Percentiles rank a stretch among this genome's conserved stretches.
phyloP scores from a whole-genome alignment of 1,139 yeast species.

The Diutina sp. region DNA sequence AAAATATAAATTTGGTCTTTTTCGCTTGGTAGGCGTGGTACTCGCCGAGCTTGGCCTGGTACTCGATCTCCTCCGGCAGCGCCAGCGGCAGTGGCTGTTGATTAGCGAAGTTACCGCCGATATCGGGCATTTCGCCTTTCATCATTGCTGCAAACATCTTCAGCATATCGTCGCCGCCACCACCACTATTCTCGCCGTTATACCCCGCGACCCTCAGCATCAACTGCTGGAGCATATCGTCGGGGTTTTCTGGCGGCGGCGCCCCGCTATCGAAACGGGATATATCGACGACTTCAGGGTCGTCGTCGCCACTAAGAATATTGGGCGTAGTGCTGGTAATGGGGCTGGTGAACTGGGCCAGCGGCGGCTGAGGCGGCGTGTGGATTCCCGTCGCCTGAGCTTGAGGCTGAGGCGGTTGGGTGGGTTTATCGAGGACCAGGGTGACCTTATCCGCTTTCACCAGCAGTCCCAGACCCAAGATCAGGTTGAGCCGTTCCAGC shows the following conservation, averaged over 20 bases:
- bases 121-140: background rate
- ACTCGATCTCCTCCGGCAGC: background rate
- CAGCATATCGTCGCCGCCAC: background rate
- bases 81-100: background rate
- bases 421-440: constrained; percentile 3
- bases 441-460: background rate
- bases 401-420: background rate
- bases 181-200: background rate
- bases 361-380: background rate
- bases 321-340: background rate
- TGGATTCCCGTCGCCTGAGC: background rate
- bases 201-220: background rate
- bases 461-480: constrained; percentile 13
- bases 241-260: background rate
- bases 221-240: background rate
- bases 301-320: background rate
- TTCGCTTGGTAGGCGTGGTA: background rate
- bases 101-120: background rate
- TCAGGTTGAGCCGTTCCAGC: constrained; percentile 37
- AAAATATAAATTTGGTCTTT: background rate
- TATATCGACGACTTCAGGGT: background rate
- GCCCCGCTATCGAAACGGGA: background rate
- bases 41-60: background rate
- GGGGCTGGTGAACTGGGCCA: background rate
- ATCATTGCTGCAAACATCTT: background rate